Base-by-base conservation (phyloP, 2,329 filamentous ascomycete species). In the Cladophialophora chaetospira region DNA sequence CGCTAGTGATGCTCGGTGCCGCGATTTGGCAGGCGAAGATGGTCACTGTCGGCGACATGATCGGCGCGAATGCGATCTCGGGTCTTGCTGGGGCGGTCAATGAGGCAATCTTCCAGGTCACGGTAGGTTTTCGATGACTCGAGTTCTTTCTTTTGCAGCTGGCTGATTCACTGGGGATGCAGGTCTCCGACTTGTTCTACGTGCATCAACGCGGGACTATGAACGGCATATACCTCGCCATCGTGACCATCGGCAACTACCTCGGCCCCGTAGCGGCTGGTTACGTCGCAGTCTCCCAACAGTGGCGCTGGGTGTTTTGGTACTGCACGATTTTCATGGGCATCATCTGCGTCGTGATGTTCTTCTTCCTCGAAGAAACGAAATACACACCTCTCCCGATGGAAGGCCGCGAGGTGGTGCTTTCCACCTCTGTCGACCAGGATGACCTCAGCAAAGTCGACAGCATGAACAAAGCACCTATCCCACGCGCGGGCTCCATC, bases 201-300 rank as follows among this genome's bases (percentile, higher is more conserved):
- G 71, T 80, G 4, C 77, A 80, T 55, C 72, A 80, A 46, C 72
- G 75, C n/a, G 78, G 75, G 0, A 70, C 72, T 2, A 78, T 79
- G 75, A 83, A 82, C 61, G 72, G 70, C 1, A 70, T 79, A 5
- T 83, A 80, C 57, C 70, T 81, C 62, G 74, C 70, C 57, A 70
- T 73, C 35, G 66, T 71, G 19, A 72, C 68, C 63, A 65, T 70
- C 56, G 69, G 72, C 17, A 55, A 55, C 45, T 73, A 71, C 29
- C 59, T 73, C 6, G 67, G 67, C 0, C 71, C 70, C 4, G 71
- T 73, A 52, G 70, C 69, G 5, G 67, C 70, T 5, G 71, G 71
- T 0, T 62, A 65, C 5, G 68, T 72, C 43, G 71, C 70, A 19
- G 69, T 66, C 8, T 55, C 53, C 9, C 68, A 73, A 55, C 66